phyloP scores from a whole-genome alignment of 768 basidiomycete genomes.

The Lenzites betulinus region DNA sequence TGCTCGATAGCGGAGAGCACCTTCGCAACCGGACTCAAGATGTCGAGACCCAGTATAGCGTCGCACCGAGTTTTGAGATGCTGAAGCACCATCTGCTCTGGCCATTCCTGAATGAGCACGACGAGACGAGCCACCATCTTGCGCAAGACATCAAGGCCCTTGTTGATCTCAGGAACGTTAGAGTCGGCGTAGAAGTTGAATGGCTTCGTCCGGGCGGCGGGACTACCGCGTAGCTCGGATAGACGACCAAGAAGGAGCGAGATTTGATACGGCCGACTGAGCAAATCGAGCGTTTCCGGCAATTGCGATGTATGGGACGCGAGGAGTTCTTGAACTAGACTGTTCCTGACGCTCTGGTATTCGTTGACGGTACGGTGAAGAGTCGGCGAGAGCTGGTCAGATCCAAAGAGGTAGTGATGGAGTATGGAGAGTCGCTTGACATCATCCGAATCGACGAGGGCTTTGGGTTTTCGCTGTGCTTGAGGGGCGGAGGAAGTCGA shows the following conservation, averaged over 20 bases:
- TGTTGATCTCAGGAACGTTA: constrained; percentile 73
- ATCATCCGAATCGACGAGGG: constrained; percentile 37
- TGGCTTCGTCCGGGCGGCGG: constrained; percentile 23
- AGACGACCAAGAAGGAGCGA: constrained; percentile 43
- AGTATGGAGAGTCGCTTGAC: constrained; percentile 46
- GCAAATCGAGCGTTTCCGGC: constrained; percentile 45
- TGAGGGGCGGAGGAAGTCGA: not conserved
- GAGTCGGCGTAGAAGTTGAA: constrained; percentile 82
- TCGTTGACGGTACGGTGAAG: constrained; percentile 36
- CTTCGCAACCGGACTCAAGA: constrained; percentile 77
- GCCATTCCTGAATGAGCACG: constrained; percentile 77
- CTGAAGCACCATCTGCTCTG: constrained; percentile 96
- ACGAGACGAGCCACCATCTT: constrained; percentile 55
- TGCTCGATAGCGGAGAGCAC: constrained; percentile 83
- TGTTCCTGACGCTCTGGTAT: constrained; percentile 8
- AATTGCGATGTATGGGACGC: not conserved
- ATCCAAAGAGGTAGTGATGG: constrained; percentile 48
- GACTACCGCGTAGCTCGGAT: constrained; percentile 32
- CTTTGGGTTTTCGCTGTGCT: constrained; percentile 6
- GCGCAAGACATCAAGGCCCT: constrained; percentile 53
- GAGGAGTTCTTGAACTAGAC: constrained; percentile 20
- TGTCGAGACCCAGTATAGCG: constrained; percentile 56
- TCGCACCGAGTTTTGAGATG: constrained; percentile 76
- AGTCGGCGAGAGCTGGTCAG: not conserved
- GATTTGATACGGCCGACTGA: constrained; percentile 55